A percentile compares a stretch with the other conserved stretches of the same genome.
phyloP scores from a whole-genome alignment of 768 basidiomycete genomes.

The Podaxis carcinomalis region DNA sequence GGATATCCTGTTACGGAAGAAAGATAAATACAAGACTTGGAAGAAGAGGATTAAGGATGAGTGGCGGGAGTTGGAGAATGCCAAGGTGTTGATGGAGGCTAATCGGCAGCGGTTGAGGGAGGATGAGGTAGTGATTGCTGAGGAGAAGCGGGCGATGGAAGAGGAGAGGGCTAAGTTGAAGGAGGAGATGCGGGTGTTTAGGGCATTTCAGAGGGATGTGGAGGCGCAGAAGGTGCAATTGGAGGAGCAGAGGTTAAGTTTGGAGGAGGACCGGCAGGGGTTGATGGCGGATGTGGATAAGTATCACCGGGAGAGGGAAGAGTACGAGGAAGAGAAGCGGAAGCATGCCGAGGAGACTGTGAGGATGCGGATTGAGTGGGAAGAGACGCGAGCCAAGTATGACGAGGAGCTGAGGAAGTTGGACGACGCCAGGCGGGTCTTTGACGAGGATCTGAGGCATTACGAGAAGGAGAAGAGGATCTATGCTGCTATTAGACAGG shows the following conservation, averaged over 20 bases:
- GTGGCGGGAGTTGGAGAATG: constrained; percentile 10
- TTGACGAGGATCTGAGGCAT: constrained; percentile 4
- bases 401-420: not conserved
- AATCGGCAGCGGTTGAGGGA: constrained; percentile 10
- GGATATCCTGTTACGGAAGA: constrained; percentile 9
- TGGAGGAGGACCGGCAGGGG: constrained; percentile 1
- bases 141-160: constrained; percentile 3
- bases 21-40: constrained; percentile 11
- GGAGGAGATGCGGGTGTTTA: constrained; percentile 1
- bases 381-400: constrained; percentile 7
- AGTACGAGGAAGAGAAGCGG: constrained; percentile 8
- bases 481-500: constrained; percentile 8
- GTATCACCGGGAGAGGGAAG: not conserved
- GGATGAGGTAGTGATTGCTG: constrained; percentile 3
- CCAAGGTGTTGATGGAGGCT: constrained; percentile 10
- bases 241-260: constrained; percentile 8
- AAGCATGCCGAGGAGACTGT: constrained; percentile 10
- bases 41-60: constrained; percentile 10
- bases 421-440: not conserved
- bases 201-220: constrained; percentile 3
- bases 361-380: constrained; percentile 4
- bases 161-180: not conserved
- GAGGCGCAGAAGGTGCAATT: not conserved
- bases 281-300: constrained; percentile 3
- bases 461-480: constrained; percentile 9